phyloP scores from a whole-genome alignment of 1,284 basidiomycete genomes.

The Naganishia liquefaciens region DNA sequence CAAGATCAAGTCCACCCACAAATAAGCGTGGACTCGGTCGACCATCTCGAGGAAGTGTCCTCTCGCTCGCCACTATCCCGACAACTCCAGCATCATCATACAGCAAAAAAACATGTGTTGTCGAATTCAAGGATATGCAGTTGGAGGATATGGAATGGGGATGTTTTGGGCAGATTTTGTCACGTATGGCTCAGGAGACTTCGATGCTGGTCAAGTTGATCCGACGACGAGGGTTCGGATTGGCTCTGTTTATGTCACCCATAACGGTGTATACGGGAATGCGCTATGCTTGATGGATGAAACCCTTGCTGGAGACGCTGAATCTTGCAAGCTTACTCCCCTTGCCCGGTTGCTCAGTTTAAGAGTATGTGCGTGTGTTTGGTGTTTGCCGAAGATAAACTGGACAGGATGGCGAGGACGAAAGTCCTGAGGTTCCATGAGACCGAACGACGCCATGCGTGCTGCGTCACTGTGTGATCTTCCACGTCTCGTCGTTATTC shows the following conservation, averaged over 20 bases:
- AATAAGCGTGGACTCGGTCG: slow-evolving; percentile 42
- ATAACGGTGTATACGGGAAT: slow-evolving; percentile 27
- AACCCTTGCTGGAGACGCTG: slow-evolving; percentile 5
- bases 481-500: too few relatives aligned
- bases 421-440: too few relatives aligned
- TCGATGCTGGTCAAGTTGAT: slow-evolving; percentile 26
- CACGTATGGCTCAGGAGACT: slow-evolving; percentile 24
- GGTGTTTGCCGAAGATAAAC: too few relatives aligned
- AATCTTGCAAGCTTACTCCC: too few relatives aligned
- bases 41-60: slow-evolving; percentile 18
- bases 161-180: slow-evolving; percentile 20
- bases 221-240: slow-evolving; percentile 15
- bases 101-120: slow-evolving; percentile 23
- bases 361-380: too few relatives aligned
- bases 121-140: slow-evolving; percentile 22
- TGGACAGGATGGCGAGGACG: too few relatives aligned
- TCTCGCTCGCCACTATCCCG: slow-evolving; percentile 5
- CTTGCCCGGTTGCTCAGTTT: too few relatives aligned
- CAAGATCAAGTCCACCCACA: slow-evolving; percentile 55
- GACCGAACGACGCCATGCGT: too few relatives aligned
- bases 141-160: slow-evolving; percentile 10
- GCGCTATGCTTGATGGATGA: slow-evolving; percentile 25
- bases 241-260: slow-evolving; percentile 15
- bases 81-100: slow-evolving; percentile 29
- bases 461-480: too few relatives aligned